Conservation (phyloP, 169 alveolate species). For the Eimeria necatrix region DNA sequence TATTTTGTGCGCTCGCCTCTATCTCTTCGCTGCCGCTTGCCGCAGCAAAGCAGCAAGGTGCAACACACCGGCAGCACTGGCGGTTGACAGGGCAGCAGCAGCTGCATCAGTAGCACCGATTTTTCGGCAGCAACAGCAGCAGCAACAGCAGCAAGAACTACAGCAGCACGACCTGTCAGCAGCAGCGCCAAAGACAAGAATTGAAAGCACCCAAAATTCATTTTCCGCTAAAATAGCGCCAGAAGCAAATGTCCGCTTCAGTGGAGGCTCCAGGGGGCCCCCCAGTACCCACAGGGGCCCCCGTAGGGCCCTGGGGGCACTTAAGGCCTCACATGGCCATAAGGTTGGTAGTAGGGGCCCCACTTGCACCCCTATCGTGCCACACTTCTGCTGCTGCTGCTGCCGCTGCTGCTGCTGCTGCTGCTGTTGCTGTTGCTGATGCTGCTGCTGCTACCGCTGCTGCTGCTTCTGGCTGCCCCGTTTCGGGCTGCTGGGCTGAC, state of each 20-base stretch:
- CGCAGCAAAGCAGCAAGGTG: no score
- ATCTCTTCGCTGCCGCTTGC: no score
- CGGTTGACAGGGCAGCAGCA: neutral
- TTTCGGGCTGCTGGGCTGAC: neutral
- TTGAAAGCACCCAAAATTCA: neutral
- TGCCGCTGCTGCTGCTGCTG: neutral
- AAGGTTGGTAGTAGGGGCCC: neutral
- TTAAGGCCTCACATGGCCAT: no score
- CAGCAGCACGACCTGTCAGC: neutral
- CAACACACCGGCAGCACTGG: no score
- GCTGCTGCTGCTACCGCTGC: constrained; percentile 45
- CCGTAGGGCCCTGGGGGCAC: neutral
- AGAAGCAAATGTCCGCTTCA: neutral
- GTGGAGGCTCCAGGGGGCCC: neutral
- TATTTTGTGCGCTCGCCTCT: no score
- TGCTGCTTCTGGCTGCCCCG: neutral
- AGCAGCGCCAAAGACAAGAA: neutral
- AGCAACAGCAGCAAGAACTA: neutral
- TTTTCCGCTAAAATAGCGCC: neutral
- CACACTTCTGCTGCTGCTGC: neutral
- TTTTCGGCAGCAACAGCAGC: neutral
- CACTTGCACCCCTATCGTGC: neutral
- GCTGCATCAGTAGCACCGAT: neutral
- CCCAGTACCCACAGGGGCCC: neutral
- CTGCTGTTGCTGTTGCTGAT: neutral